These are phyloP conservation scores for Pezicula neosporulosa DNA, from an alignment of 2,329 filamentous ascomycete species.

Conservation along the genomic window DNA sequence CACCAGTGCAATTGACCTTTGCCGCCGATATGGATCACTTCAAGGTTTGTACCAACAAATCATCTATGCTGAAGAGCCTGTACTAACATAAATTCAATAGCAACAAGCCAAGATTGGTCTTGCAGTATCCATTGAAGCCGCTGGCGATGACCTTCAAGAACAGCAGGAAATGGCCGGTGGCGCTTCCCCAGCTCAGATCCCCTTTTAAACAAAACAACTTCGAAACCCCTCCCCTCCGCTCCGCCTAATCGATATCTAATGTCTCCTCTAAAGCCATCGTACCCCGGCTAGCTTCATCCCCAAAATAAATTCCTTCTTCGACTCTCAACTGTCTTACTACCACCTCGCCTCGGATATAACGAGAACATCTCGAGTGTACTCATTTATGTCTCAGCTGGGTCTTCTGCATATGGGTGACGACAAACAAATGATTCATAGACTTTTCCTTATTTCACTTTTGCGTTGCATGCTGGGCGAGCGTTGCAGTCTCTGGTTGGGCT, in stretches of 20 bases:
- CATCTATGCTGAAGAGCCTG: background rate
- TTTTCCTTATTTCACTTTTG: constrained; percentile 13
- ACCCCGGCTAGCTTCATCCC: constrained; percentile 5
- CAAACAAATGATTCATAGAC: constrained; percentile 23
- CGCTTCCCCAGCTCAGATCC: constrained; percentile 47
- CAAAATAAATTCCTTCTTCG: constrained; percentile 18
- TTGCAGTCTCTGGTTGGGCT: constrained; percentile 12
- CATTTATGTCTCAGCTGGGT: background rate
- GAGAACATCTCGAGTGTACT: background rate
- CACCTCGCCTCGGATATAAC: constrained; percentile 10
- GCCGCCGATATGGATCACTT: constrained; percentile 95
- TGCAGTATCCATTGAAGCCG: constrained; percentile 86
- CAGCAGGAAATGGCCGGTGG: constrained; percentile 63
- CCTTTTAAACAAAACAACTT: constrained; percentile 49
- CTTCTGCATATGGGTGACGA: constrained; percentile 20
- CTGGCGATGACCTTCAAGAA: constrained; percentile 81
- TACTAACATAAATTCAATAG: constrained; percentile 42
- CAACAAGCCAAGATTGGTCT: constrained; percentile 94
- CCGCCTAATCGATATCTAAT: constrained; percentile 26
- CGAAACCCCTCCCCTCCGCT: constrained; percentile 17
- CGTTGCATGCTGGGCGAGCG: constrained; percentile 8
- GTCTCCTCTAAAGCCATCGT: constrained; percentile 11
- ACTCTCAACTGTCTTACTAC: constrained; percentile 25
- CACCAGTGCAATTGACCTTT: constrained; percentile 90
- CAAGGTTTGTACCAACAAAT: constrained; percentile 61